These are phyloP conservation scores for Metschnikowia cubensis DNA, from an alignment of 805 yeast genomes.

Conservation along the genomic window DNA sequence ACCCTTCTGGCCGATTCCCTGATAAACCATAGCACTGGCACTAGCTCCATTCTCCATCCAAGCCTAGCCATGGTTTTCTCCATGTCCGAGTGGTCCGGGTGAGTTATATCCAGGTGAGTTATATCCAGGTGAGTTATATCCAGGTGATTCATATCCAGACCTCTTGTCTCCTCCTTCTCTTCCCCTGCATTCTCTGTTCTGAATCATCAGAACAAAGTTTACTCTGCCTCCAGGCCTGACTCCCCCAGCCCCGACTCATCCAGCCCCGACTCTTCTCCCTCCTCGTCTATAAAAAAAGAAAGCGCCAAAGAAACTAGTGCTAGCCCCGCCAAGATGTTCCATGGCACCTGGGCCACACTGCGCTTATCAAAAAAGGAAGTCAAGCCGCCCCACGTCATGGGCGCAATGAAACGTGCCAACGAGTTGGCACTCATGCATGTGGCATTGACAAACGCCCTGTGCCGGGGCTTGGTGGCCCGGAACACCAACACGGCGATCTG, in stretches of 20 bases:
- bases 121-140: too few relatives aligned
- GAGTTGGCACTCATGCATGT: constrained; percentile 51
- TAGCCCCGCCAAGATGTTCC: constrained; percentile 29
- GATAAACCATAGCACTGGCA: too few relatives aligned
- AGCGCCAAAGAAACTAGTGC: constrained; percentile 13
- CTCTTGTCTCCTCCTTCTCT: too few relatives aligned
- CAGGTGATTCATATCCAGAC: too few relatives aligned
- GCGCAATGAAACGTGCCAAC: constrained; percentile 54
- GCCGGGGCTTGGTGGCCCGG: constrained; percentile 48
- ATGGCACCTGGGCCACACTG: constrained; percentile 26
- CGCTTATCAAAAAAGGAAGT: constrained; percentile 28
- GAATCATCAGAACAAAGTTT: too few relatives aligned
- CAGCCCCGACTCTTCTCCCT: constrained; percentile 6
- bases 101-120: too few relatives aligned
- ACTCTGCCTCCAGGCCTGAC: too few relatives aligned
- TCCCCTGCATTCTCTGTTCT: too few relatives aligned
- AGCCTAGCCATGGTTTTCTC: too few relatives aligned
- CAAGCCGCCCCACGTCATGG: constrained; percentile 50
- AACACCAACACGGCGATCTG: constrained; percentile 51
- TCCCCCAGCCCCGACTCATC: neutral
- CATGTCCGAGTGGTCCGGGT: too few relatives aligned
- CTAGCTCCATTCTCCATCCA: too few relatives aligned
- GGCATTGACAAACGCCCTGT: constrained; percentile 59
- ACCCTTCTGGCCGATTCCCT: too few relatives aligned
- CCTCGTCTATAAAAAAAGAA: constrained; percentile 15